Evolutionary conservation across 306 rosid species (phyloP).

Genomic region (Senna tora): DNA sequence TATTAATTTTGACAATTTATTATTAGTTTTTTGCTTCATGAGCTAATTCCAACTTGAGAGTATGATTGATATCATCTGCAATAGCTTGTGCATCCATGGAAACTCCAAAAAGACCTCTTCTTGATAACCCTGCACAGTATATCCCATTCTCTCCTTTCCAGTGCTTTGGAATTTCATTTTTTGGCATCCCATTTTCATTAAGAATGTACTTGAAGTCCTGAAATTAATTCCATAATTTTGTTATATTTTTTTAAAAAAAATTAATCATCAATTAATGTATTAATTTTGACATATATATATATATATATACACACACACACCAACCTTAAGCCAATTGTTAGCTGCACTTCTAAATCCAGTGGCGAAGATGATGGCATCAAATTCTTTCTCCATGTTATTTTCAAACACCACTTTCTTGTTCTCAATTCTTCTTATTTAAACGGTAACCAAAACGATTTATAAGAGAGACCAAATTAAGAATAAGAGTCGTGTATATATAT

Average conservation of each 20-base stretch:
- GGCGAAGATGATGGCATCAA: conserved; percentile 63
- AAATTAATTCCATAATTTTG: no score
- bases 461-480: no score
- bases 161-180: conserved; percentile 44
- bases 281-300: no score
- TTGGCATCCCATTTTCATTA: conserved; percentile 59
- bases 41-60: neutral
- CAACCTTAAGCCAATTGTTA: conserved; percentile 63
- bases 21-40: no score
- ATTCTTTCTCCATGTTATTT: conserved; percentile 38
- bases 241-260: no score
- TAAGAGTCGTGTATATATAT: no score
- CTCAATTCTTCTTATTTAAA: conserved; percentile 47
- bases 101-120: conserved; percentile 57
- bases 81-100: conserved; percentile 54
- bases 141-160: conserved; percentile 65
- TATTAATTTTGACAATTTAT: no score
- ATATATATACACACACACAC: no score
- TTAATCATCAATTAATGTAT: no score
- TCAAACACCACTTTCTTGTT: conserved; percentile 44
- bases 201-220: conserved; percentile 50
- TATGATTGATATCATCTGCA: conserved; percentile 44
- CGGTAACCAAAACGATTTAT: no score
- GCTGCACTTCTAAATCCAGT: conserved; percentile 67
- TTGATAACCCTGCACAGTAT: conserved; percentile 61